phyloP scores from a whole-genome alignment of 75 land plant species.

The Cupressus sempervirens region DNA sequence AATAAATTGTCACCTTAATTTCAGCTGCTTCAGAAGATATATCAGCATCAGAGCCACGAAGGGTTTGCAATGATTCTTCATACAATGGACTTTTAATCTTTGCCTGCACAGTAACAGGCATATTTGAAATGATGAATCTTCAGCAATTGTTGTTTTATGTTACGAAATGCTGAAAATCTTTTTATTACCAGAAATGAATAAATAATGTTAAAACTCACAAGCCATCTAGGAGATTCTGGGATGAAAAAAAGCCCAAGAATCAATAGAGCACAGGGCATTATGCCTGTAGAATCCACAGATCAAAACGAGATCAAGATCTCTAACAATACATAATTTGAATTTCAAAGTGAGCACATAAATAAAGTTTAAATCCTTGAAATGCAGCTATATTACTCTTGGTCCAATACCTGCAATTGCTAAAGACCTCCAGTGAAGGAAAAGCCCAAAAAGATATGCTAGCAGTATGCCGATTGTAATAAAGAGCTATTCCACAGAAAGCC shows the following conservation, averaged over 20 bases:
- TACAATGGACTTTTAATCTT: constrained; percentile 21
- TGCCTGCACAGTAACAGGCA: constrained; percentile 24
- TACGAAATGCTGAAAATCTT: neutral
- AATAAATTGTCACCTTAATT: constrained; percentile 22
- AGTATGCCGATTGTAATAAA: constrained; percentile 33
- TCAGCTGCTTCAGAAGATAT: constrained; percentile 29
- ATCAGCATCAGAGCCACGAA: constrained; percentile 32
- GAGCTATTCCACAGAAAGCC: constrained; percentile 16
- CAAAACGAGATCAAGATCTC: neutral
- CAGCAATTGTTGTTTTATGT: neutral
- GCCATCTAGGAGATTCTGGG: constrained; percentile 95
- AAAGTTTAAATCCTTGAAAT: neutral
- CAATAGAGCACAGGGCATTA: constrained; percentile 53
- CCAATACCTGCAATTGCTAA: constrained; percentile 58
- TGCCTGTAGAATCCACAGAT: constrained; percentile 34
- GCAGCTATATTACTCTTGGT: neutral
- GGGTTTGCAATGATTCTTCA: constrained; percentile 26
- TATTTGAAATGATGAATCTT: neutral
- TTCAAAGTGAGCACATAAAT: neutral
- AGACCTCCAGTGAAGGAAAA: constrained; percentile 59
- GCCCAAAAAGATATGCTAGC: constrained; percentile 46
- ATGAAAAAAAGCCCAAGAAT: constrained; percentile 67
- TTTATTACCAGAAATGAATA: neutral
- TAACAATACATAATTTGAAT: neutral
- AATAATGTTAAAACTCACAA: constrained; percentile 40